These are phyloP conservation scores for Bjerkandera adusta DNA, from an alignment of 1,284 basidiomycete species.

Conservation along the genomic window DNA sequence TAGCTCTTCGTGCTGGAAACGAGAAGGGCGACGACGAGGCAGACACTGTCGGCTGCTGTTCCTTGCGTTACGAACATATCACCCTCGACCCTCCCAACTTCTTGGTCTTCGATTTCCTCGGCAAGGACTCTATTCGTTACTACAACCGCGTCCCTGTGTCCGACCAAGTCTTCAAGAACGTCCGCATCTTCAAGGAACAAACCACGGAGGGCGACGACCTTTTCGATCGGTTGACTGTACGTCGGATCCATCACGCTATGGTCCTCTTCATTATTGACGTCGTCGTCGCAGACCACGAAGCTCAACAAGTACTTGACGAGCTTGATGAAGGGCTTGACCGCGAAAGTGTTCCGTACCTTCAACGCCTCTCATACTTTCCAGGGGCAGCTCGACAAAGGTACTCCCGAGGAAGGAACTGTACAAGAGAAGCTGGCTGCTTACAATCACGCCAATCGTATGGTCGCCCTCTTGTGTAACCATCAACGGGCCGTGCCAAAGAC, in stretches of 20 bases:
- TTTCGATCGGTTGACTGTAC: constrained; percentile 83
- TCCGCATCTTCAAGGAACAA: constrained; percentile 68
- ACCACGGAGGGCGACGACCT: constrained; percentile 88
- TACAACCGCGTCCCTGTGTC: constrained; percentile 89
- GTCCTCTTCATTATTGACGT: neutral
- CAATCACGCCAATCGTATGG: constrained; percentile 93
- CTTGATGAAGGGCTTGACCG: constrained; percentile 95
- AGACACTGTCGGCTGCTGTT: constrained; percentile 97
- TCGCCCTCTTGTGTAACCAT: constrained; percentile 98
- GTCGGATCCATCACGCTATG: neutral
- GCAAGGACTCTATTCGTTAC: constrained; percentile 97
- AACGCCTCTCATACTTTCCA: constrained; percentile 97
- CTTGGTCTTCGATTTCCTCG: constrained; percentile 93
- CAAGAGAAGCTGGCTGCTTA: constrained; percentile 95
- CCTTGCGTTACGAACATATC: constrained; percentile 91
- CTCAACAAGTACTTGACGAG: constrained; percentile 89
- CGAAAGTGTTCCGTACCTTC: constrained; percentile 99
- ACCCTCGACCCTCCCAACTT: constrained; percentile 84
- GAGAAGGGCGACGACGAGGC: constrained; percentile 99
- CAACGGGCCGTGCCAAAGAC: constrained; percentile 90
- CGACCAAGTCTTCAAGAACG: constrained; percentile 56
- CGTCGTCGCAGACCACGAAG: constrained; percentile 60
- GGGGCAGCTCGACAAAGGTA: constrained; percentile 76
- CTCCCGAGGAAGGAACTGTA: constrained; percentile 69
- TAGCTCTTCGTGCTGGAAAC: constrained; percentile 95